Evolutionary conservation across 2,329 filamentous ascomycete genomes (phyloP).

Genomic region (Aureobasidium sp.): DNA sequence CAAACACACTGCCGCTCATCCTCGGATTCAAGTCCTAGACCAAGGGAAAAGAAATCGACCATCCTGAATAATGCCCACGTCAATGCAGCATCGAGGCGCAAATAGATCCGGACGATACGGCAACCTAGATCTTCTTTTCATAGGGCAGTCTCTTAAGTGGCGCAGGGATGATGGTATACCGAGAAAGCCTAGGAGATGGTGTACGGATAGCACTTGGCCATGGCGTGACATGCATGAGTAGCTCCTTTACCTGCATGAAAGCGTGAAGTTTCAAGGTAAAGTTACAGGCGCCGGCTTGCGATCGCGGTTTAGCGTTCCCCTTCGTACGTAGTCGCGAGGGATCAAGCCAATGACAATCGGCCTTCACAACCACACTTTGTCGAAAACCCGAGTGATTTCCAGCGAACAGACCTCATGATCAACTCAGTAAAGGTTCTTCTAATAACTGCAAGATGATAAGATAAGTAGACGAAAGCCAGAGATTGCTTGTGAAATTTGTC

Average conservation of each 20-base stretch:
- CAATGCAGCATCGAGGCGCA: conserved; percentile 3
- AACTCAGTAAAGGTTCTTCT: not conserved
- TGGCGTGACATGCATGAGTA: conserved; percentile 12
- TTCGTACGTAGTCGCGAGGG: not conserved
- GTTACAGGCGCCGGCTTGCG: conserved; percentile 4
- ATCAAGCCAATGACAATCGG: not conserved
- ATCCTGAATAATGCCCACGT: not conserved
- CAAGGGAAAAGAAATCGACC: not conserved
- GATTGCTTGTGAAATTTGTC: not conserved
- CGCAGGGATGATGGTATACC: conserved; percentile 11
- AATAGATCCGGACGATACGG: not conserved
- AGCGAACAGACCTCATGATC: not conserved
- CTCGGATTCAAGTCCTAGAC: not conserved
- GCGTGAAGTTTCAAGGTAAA: conserved; percentile 12
- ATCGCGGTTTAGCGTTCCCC: not conserved
- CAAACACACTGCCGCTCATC: not conserved
- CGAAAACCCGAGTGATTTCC: conserved; percentile 3
- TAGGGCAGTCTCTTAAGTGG: conserved; percentile 1
- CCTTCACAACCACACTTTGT: not conserved
- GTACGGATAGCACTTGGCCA: conserved; percentile 10
- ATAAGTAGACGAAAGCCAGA: not conserved
- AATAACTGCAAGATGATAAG: not conserved
- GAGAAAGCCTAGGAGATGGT: not conserved
- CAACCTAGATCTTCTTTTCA: conserved; percentile 3
- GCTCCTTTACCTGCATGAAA: conserved; percentile 10